These are phyloP conservation scores for Ulmus americana DNA, from an alignment of 331 rosid genomes.

Conservation along the genomic window DNA sequence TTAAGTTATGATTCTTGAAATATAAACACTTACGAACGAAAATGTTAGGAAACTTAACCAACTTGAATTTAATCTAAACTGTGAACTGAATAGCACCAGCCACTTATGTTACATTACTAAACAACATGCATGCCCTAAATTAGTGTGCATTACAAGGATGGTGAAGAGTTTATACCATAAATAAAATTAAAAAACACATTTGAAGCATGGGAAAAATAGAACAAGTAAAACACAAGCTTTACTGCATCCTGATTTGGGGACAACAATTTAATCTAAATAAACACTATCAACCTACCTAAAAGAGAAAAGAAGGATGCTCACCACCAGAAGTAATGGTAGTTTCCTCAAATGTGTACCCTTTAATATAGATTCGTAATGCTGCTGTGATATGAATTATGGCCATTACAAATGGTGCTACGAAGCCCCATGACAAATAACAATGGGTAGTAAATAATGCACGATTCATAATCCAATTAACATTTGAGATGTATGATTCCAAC, in stretches of 20 bases:
- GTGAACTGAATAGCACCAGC: no score
- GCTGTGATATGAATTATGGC: constrained; percentile 62
- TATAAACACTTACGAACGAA: no score
- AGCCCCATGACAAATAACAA: constrained; percentile 92
- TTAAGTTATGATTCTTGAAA: not conserved
- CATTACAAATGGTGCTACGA: constrained; percentile 73
- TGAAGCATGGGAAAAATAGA: not conserved
- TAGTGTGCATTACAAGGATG: no score
- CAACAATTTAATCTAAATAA: constrained; percentile 17
- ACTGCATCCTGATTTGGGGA: constrained; percentile 18
- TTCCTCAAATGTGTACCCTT: constrained; percentile 59
- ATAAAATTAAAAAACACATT: no score
- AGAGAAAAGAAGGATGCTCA: constrained; percentile 50
- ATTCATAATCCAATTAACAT: constrained; percentile 80
- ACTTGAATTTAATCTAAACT: no score
- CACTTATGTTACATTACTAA: no score
- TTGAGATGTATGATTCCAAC: constrained; percentile 76
- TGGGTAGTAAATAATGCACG: constrained; percentile 78
- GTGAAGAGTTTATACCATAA: no score
- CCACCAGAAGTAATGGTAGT: constrained; percentile 45
- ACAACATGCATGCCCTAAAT: no score
- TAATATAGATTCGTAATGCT: constrained; percentile 47
- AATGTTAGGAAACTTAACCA: no score
- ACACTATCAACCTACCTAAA: constrained; percentile 40
- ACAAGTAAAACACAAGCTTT: constrained; percentile 7